Evolutionary conservation across 176 grass and related monocot genomes (phyloP).

Genomic region (Thinopyrum elongatum): DNA sequence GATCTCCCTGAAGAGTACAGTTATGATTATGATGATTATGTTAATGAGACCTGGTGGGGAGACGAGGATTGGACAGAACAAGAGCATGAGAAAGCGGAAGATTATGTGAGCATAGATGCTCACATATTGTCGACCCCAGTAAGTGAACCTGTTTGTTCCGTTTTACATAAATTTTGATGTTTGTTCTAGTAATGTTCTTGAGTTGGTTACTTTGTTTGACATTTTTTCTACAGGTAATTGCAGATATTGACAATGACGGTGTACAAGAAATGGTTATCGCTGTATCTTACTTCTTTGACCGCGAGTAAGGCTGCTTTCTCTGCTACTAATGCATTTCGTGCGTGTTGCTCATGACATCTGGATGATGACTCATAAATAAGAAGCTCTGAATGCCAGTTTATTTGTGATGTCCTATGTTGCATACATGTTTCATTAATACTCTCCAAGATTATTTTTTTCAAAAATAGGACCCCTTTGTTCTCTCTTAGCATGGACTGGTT

Average conservation of each 20-base stretch:
- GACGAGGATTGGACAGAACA: slow-evolving; percentile 93
- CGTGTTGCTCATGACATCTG: background rate
- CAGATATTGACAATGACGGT: slow-evolving; percentile 93
- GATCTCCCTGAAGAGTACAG: slow-evolving; percentile 48
- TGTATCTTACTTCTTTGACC: slow-evolving; percentile 92
- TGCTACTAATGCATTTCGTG: background rate
- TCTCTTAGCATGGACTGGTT: background rate
- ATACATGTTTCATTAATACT: background rate
- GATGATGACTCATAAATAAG: slow-evolving; percentile 4
- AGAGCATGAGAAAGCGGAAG: slow-evolving; percentile 66
- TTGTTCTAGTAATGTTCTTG: slow-evolving; percentile 1
- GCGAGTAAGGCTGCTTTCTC: slow-evolving; percentile 53
- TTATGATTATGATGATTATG: slow-evolving; percentile 61
- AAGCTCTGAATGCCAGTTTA: background rate
- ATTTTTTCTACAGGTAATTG: slow-evolving; percentile 73
- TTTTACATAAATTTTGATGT: slow-evolving; percentile 28
- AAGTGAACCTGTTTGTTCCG: slow-evolving; percentile 32
- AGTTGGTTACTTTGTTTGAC: slow-evolving; percentile 16
- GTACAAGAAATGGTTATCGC: slow-evolving; percentile 91
- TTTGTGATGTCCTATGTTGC: slow-evolving; percentile 10
- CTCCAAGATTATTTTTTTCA: slow-evolving; percentile 1
- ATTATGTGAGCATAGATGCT: slow-evolving; percentile 89
- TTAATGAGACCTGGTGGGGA: slow-evolving; percentile 61
- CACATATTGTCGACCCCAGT: slow-evolving; percentile 91
- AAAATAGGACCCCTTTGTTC: slow-evolving; percentile 22